Evolutionary conservation across 2,329 filamentous ascomycete genomes (phyloP).

Genomic region (Paraphoma chrysanthemicola): DNA sequence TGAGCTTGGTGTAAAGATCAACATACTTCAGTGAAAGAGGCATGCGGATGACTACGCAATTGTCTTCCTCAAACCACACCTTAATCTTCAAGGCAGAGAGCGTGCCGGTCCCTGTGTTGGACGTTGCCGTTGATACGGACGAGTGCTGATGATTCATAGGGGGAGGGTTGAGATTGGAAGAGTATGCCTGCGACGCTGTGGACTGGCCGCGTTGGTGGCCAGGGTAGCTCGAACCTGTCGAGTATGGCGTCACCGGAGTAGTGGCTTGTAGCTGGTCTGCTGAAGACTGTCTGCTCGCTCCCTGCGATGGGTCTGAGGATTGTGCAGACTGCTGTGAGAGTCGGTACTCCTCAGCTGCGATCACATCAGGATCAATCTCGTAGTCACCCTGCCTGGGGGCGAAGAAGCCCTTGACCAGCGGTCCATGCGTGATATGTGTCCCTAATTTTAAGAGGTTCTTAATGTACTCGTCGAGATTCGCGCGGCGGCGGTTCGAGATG

Average conservation of each 20-base stretch:
- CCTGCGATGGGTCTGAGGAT: constrained; percentile 47
- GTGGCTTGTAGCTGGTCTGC: constrained; percentile 48
- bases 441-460: constrained; percentile 87
- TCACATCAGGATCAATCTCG: constrained; percentile 78
- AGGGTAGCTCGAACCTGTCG: constrained; percentile 47
- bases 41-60: constrained; percentile 90
- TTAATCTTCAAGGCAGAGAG: constrained; percentile 79
- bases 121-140: constrained; percentile 41
- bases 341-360: constrained; percentile 72
- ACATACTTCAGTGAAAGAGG: constrained; percentile 79
- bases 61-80: constrained; percentile 84
- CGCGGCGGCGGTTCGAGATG: constrained; percentile 89
- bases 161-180: constrained; percentile 39
- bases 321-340: constrained; percentile 65
- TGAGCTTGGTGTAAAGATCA: constrained; percentile 82
- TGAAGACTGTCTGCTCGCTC: constrained; percentile 45
- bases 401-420: constrained; percentile 89
- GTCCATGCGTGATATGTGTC: constrained; percentile 81
- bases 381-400: constrained; percentile 89
- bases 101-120: constrained; percentile 30
- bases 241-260: constrained; percentile 45
- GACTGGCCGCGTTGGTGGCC: constrained; percentile 52
- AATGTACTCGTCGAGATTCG: constrained; percentile 94
- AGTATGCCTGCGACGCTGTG: constrained; percentile 37
- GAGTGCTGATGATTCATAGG: constrained; percentile 49